A percentile compares a stretch with the other conserved stretches of the same genome.
phyloP scores from a whole-genome alignment of 495 filamentous ascomycete species.

The Letharia lupina region DNA sequence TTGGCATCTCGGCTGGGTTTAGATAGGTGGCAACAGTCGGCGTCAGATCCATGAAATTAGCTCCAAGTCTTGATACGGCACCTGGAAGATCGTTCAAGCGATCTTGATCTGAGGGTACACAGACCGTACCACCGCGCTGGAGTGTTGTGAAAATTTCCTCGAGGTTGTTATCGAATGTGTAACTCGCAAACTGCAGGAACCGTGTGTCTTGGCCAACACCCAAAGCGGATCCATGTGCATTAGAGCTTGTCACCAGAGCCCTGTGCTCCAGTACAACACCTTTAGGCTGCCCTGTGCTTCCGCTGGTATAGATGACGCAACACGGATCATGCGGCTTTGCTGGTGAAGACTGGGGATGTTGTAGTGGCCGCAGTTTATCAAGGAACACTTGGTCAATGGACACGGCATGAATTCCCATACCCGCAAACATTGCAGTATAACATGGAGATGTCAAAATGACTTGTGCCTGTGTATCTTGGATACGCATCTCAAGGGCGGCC shows the following conservation, averaged over 20 bases:
- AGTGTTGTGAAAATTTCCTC: conserved; percentile 37
- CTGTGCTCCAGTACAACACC: conserved; percentile 60
- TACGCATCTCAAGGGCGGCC: conserved; percentile 23
- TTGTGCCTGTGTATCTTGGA: conserved; percentile 20
- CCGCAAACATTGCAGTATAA: conserved; percentile 31
- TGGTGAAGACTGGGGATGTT: not conserved
- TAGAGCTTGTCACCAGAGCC: conserved; percentile 18
- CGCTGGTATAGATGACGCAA: conserved; percentile 38
- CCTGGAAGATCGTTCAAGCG: conserved; percentile 41
- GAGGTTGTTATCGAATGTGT: conserved; percentile 46
- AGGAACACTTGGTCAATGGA: conserved; percentile 14
- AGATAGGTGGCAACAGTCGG: conserved; percentile 46
- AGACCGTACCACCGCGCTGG: conserved; percentile 39
- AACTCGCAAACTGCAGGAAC: conserved; percentile 44
- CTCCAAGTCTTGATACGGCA: conserved; percentile 39
- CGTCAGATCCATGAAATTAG: conserved; percentile 33
- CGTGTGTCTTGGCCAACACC: conserved; percentile 26
- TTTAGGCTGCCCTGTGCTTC: conserved; percentile 59
- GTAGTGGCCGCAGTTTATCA: conserved; percentile 32
- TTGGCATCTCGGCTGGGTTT: conserved; percentile 39
- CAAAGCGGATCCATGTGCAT: conserved; percentile 38
- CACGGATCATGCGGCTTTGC: not conserved
- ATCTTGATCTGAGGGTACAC: conserved; percentile 44
- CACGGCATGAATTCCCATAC: conserved; percentile 8
- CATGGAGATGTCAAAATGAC: conserved; percentile 15